These are phyloP conservation scores for Russula lepida DNA, from an alignment of 768 basidiomycete species.

Conservation along the genomic window DNA sequence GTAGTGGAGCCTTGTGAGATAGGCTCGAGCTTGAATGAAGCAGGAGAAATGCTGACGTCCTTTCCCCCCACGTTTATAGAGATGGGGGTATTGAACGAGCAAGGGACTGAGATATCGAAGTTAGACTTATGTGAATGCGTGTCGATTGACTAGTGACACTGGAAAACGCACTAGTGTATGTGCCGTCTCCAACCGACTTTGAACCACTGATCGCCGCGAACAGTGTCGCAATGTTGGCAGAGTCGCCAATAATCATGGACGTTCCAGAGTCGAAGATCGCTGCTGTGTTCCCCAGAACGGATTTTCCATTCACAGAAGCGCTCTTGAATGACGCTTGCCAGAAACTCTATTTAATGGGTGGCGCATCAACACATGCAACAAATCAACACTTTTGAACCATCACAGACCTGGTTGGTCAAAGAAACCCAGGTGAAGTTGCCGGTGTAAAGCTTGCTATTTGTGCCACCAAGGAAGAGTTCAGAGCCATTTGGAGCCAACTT, in stretches of 20 bases:
- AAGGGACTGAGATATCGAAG: not conserved
- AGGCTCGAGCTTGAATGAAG: constrained; percentile 4
- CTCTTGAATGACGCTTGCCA: constrained; percentile 23
- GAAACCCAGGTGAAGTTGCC: constrained; percentile 12
- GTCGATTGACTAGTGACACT: not conserved
- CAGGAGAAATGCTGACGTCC: not conserved
- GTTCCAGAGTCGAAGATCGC: constrained; percentile 30
- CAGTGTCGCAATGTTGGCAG: not conserved
- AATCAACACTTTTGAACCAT: not conserved
- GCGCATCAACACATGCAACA: not conserved
- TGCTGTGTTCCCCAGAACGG: not conserved
- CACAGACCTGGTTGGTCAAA: not conserved
- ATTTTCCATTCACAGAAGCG: constrained; percentile 22
- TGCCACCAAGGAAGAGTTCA: constrained; percentile 27
- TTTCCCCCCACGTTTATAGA: not conserved
- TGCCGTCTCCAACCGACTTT: not conserved
- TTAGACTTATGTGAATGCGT: not conserved
- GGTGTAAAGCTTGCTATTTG: constrained; percentile 7
- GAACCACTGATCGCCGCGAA: not conserved
- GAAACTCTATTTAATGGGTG: not conserved
- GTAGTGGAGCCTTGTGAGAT: not conserved
- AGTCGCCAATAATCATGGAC: constrained; percentile 24
- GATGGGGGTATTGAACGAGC: not conserved
- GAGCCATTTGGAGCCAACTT: constrained; percentile 36
- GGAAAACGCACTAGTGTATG: not conserved